Evolutionary conservation across 192 early-diverging fungal genomes (phyloP), one percentile per base, ranked within the genome.

Genomic region (Coemansia sp.): DNA sequence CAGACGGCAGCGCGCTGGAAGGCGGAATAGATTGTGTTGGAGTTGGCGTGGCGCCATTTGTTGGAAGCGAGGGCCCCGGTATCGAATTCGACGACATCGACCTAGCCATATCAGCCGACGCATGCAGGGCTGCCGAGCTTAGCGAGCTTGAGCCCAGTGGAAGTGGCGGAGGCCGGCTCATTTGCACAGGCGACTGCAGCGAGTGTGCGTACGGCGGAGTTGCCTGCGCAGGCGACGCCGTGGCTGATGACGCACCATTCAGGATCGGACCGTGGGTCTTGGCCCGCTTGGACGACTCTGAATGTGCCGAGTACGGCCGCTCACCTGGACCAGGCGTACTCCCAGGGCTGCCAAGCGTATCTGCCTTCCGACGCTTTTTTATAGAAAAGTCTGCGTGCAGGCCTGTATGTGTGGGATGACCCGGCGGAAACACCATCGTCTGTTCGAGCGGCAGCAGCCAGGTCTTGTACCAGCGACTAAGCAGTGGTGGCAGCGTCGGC

Each of bases 361-460:
- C 72, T 5, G 19, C 22, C 69, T 75, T 81, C 64, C 78, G 72
- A 59, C 65, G 62, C 59, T 81, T 81, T 52, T 74, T 75, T 17
- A 81, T 61, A 20, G 73, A 75, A 66, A 79, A 79, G 62, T 79
- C 73, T 26, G 73, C 78, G 19, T 59, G 55, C 21, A 81, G 25
- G 6, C 78, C 78, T n/a, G 73, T 74, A 52, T 81, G 78, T 28
- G 63, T 75, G 10, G 72, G 65, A 12, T 81, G 78, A 4, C 78
- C 78, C 0, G 78, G 78, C 44, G 78, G 78, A 56, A 56, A 81
- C 15, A 81, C 78, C 20, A 61, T 62, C 28, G 72, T 62, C 69
- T 81, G 78, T 57, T 81, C 78, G 5, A 81, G 69, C 11, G 78
- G 72, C 63, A 72, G 78, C 49, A 81, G 42, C 78, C 78, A 81